Evolutionary conservation across 208 protist species (phyloP), one percentile per base, ranked within the genome.

Genomic region (Borovskyia barvae): DNA sequence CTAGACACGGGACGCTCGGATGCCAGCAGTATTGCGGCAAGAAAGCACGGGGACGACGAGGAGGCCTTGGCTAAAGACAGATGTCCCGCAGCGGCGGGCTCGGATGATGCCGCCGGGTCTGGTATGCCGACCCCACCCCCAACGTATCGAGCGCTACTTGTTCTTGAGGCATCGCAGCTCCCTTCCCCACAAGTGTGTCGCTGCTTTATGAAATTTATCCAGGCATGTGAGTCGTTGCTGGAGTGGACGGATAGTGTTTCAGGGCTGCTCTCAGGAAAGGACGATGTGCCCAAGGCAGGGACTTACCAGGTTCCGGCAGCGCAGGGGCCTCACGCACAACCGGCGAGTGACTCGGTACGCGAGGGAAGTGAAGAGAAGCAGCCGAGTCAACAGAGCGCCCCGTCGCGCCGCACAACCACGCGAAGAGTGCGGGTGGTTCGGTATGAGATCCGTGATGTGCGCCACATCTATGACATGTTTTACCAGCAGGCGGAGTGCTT

Each of bases 371-470:
- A 70, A 26, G 40, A 37, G 14, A 32, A 20, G 4, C 35, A 36
- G 6, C 33, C 39, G 12, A 14, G 26, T 7, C 42, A 45, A 41
- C 37, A 11, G 46, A 14, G 22, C 12, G 26, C 25, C 28, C 17
- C 39, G 14, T 1, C 42, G 28, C 26, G 52, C 26, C 37, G 35
- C 11, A 40, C 57, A 51, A 25, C 33, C 9, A 77, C 67, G 2
- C 79, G 76, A 3, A 84, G 69, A 19, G 66, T 93, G 29, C 76
- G 72, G 15, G 75, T 93, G 5, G 68, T 65, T 11, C 66, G 76
- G 12, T 92, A 86, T 47, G 74, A 94, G 46, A 76, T 92, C 19
- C 81, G 82, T 32, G 79, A 94, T 32, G 76, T 84, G 11, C 58
- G 61, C 45, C 68, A 77, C 52, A 66, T 87, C n/a, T 94, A 90